Base-by-base conservation (phyloP, 1,139 yeast genomes). In the Geotrichum restrictum region DNA sequence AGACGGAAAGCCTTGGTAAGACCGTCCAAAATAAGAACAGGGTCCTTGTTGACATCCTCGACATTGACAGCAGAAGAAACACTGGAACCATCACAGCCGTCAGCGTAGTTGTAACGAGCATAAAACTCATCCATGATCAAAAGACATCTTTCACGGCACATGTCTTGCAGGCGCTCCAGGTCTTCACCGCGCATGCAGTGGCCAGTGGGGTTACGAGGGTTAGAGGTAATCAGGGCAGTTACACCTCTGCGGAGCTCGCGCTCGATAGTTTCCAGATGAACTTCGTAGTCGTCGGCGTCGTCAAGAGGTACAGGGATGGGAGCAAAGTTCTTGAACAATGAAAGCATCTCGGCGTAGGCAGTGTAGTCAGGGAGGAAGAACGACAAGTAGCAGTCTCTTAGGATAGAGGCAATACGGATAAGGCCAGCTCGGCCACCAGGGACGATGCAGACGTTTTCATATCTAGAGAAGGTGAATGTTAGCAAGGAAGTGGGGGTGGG, bases 401-500 rank as follows among this genome's bases (percentile, higher is more conserved):
- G 74, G 57, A 82, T 80, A 11, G 85, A 80, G 24, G 87, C 87
- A 59, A 81, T 81, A 66, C 87, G 74, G 22, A 83, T 81, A 58
- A 82, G 69, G 0, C 86, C 87, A 19, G 85, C 85, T 63, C 87
- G 74, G 2, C 87, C 87, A 32, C 87, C 87, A 7, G 87, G 86
- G 1, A 82, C 85, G 59, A 82, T 75, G 66, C 85, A 81, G 22
- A 82, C 85, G 60, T 81, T 81, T 63, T 80, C 82, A 69, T 79
- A 79, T 10, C 53, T 50, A 39, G 6, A 3, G 7, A 11, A 21
- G 14, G 34, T 16, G 24, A 31, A 13, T 3, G 47, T 44, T 16
- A 33, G 47, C 11, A n/a, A 21, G 11, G 5, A 11, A n/a, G n/a
- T n/a, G n/a, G n/a, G n/a, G n/a, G n/a, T n/a, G n/a, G n/a, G n/a